These are phyloP conservation scores for Chaetomiaceae sp. DNA, from an alignment of 2,329 filamentous ascomycete genomes.

Conservation along the genomic window DNA sequence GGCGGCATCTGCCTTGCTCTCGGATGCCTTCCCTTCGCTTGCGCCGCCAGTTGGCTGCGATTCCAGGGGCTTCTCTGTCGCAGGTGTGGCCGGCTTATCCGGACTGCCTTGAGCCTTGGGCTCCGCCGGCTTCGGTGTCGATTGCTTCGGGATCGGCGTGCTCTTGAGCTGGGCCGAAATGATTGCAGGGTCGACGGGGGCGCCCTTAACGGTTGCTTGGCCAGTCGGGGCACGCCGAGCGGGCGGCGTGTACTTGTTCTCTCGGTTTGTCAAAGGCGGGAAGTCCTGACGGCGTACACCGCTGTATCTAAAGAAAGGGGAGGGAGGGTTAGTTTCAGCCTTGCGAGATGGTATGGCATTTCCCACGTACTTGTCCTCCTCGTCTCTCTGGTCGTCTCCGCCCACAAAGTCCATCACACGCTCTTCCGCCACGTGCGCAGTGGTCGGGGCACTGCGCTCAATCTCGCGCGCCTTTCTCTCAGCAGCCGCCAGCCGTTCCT, in stretches of 20 bases:
- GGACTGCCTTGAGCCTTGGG: conserved; percentile 10
- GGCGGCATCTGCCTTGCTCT: conserved; percentile 20
- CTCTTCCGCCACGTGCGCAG: conserved; percentile 85
- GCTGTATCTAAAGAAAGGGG: conserved; percentile 61
- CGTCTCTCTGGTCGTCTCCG: conserved; percentile 64
- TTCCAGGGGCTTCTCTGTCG: conserved; percentile 23
- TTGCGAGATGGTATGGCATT: not conserved
- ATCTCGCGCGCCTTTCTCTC: conserved; percentile 86
- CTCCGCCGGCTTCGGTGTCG: conserved; percentile 19
- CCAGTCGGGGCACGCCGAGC: conserved; percentile 73
- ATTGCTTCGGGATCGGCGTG: conserved; percentile 36
- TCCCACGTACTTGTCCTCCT: conserved; percentile 76
- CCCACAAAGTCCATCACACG: conserved; percentile 64
- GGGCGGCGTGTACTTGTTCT: conserved; percentile 82
- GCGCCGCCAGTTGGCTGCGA: conserved; percentile 26
- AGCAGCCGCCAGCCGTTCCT: conserved; percentile 68
- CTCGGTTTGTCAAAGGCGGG: conserved; percentile 53
- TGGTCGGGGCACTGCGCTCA: conserved; percentile 65
- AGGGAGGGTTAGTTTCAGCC: conserved; percentile 12
- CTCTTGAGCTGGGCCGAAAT: conserved; percentile 74
- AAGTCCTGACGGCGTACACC: conserved; percentile 77
- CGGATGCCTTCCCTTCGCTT: conserved; percentile 26
- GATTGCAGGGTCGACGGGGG: conserved; percentile 79
- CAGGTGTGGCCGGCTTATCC: conserved; percentile 21
- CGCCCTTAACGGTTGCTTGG: conserved; percentile 67